Percentiles rank a stretch among this genome's conserved stretches.
Evolutionary conservation across 805 yeast species (phyloP).

Genomic region (Yamadazyma paraphyllophila): DNA sequence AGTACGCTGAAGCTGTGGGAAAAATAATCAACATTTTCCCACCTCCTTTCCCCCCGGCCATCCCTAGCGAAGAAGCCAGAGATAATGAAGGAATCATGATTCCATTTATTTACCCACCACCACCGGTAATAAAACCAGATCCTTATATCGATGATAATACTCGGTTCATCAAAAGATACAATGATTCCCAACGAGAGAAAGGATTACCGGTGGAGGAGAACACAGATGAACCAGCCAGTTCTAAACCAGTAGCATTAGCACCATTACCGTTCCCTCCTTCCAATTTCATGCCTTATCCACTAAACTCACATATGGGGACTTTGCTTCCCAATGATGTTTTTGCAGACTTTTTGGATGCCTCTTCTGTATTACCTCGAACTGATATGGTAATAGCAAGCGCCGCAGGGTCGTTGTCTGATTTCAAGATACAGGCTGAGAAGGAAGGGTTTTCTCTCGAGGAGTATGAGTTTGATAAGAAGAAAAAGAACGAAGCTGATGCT

Average conservation of each 20-base stretch:
- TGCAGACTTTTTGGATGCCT: slow-evolving; percentile 33
- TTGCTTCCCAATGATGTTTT: slow-evolving; percentile 38
- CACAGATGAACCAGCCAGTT: slow-evolving; percentile 1
- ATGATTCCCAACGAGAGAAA: slow-evolving; percentile 4
- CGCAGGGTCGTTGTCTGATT: slow-evolving; percentile 41
- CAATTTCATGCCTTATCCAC: slow-evolving; percentile 45
- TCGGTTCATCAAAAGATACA: slow-evolving; percentile 3
- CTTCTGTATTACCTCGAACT: slow-evolving; percentile 33
- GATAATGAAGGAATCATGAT: slow-evolving; percentile 34
- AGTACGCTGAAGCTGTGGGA: slow-evolving; percentile 16
- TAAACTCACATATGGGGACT: slow-evolving; percentile 33
- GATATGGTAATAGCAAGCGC: slow-evolving; percentile 49
- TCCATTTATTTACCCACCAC: slow-evolving; percentile 44
- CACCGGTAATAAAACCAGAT: slow-evolving; percentile 33
- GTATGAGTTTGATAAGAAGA: slow-evolving; percentile 13
- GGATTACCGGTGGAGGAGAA: not conserved
- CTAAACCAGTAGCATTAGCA: slow-evolving; percentile 23
- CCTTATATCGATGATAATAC: slow-evolving; percentile 17
- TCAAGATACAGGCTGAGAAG: slow-evolving; percentile 29
- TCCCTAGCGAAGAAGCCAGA: slow-evolving; percentile 1
- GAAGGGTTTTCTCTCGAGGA: slow-evolving; percentile 30
- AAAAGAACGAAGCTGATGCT: slow-evolving; percentile 5
- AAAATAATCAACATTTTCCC: slow-evolving; percentile 23
- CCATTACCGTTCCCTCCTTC: slow-evolving; percentile 47
- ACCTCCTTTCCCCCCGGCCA: slow-evolving; percentile 40